Conservation (phyloP, 768 basidiomycete genomes). For the Trametes villosa region DNA sequence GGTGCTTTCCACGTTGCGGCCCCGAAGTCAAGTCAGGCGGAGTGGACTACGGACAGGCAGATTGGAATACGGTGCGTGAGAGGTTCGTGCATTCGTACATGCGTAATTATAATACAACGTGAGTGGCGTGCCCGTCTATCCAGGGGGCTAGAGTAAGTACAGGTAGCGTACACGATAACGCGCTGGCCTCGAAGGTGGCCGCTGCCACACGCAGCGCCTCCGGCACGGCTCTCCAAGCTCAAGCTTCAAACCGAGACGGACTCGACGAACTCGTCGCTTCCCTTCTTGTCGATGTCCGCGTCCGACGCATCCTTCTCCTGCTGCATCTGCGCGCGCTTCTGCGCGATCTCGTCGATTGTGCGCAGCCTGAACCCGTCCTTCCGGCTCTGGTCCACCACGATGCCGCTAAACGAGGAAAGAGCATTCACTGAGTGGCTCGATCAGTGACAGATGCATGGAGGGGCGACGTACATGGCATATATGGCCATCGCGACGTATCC, state of each 20-base stretch:
- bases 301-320: slow-evolving; percentile 8
- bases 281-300: slow-evolving; percentile 28
- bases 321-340: slow-evolving; percentile 27
- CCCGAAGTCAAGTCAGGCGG: not conserved
- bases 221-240: not conserved
- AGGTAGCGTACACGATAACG: slow-evolving; percentile 8
- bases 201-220: not conserved
- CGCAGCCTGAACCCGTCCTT: slow-evolving; percentile 55
- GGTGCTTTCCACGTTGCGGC: slow-evolving; percentile 1
- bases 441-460: slow-evolving; percentile 1
- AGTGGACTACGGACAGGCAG: not conserved
- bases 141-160: slow-evolving; percentile 5
- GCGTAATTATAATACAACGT: slow-evolving; percentile 17
- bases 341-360: slow-evolving; percentile 47
- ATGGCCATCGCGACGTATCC: slow-evolving; percentile 62
- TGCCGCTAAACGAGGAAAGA: slow-evolving; percentile 48
- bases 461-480: slow-evolving; percentile 54
- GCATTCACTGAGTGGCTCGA: slow-evolving; percentile 10
- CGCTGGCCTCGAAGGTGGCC: not conserved
- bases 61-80: slow-evolving; percentile 2
- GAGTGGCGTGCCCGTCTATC: slow-evolving; percentile 14
- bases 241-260: slow-evolving; percentile 14
- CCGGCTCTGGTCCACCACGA: slow-evolving; percentile 54
- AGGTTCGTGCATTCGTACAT: slow-evolving; percentile 3
- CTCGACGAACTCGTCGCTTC: slow-evolving; percentile 23